Percentiles rank a stretch among this genome's conserved stretches.
Evolutionary conservation across 495 filamentous ascomycete genomes (phyloP).

Genomic region (Penicillium salamii): DNA sequence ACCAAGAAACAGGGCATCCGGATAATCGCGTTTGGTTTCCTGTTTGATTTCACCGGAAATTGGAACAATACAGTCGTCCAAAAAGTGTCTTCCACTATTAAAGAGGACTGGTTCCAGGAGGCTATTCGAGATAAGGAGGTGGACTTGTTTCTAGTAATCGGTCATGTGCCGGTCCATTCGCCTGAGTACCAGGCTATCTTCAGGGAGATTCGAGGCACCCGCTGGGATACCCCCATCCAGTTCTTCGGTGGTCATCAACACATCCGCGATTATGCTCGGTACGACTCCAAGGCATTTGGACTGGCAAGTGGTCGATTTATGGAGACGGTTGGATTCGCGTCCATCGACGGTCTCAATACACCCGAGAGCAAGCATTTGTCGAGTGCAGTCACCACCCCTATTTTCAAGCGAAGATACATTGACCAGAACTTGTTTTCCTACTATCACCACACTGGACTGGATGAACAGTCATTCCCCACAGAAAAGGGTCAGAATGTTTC

Average conservation of each 20-base stretch:
- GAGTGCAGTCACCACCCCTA: slow-evolving; percentile 38
- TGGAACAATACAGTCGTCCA: slow-evolving; percentile 85
- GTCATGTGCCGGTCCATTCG: slow-evolving; percentile 81
- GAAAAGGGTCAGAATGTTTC: slow-evolving; percentile 72
- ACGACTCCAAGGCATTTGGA: slow-evolving; percentile 76
- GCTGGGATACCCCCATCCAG: slow-evolving; percentile 80
- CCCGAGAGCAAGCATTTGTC: slow-evolving; percentile 29
- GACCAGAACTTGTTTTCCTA: slow-evolving; percentile 91
- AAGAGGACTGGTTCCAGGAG: slow-evolving; percentile 85
- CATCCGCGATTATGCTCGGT: slow-evolving; percentile 79
- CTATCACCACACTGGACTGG: slow-evolving; percentile 73
- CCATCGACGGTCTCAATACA: slow-evolving; percentile 64
- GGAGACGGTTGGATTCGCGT: slow-evolving; percentile 97
- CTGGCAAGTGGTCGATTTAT: slow-evolving; percentile 93
- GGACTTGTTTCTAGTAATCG: slow-evolving; percentile 83
- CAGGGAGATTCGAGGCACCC: slow-evolving; percentile 70
- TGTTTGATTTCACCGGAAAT: slow-evolving; percentile 90
- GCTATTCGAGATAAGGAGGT: slow-evolving; percentile 75
- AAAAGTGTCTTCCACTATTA: slow-evolving; percentile 71
- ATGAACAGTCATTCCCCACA: slow-evolving; percentile 71
- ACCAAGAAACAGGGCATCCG: slow-evolving; percentile 84
- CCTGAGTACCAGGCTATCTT: slow-evolving; percentile 75
- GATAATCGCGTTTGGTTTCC: slow-evolving; percentile 85
- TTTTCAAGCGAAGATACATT: slow-evolving; percentile 80
- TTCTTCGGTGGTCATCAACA: slow-evolving; percentile 94